Evolutionary conservation across 2,329 filamentous ascomycete species (phyloP), one percentile per base, ranked within the genome.

Genomic region (Curvularia spicifera): DNA sequence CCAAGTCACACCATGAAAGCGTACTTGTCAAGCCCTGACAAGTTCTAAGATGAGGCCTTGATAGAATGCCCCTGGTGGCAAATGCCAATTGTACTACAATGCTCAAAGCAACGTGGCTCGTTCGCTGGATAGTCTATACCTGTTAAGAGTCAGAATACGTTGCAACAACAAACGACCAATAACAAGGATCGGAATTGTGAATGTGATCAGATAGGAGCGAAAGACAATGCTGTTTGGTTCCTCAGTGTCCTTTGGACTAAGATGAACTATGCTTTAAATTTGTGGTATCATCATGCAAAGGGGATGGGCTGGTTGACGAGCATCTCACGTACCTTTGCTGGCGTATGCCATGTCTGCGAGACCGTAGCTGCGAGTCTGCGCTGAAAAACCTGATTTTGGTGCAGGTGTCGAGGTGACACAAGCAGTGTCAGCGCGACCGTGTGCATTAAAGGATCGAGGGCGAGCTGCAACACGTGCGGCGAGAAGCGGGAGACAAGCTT

Each of bases 191-290:
- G 13, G 46, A 22, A 22, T 47, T 20, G 53, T 28, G 42, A 12
- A 20, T 40, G 22, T 26, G 43, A 67, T 78, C 76, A 77, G 74
- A 78, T 78, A 78, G 77, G 75, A 73, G 76, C 73, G 76, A 79
- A 78, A 78, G 76, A 79, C 75, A 71, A 71, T 71, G 68, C 73
- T 71, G 63, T 68, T 73, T 76, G 72, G 67, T 75, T 77, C 75
- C 75, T 71, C 77, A 78, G 65, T 61, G 69, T 67, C 68, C 71
- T 57, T 45, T 63, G 69, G 69, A 72, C 72, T 78, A 74, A 75
- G 77, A 69, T 78, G 76, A 78, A 79, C 76, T 78, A 78, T 79
- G 75, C 76, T 73, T 78, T 61, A 56, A 73, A 68, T 70, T 66
- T 70, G 62, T 66, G 65, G 58, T 68, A 73, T 78, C 73, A 78